Conservation (phyloP, 805 yeast species). For the Cyberlindnera euphorbiae region DNA sequence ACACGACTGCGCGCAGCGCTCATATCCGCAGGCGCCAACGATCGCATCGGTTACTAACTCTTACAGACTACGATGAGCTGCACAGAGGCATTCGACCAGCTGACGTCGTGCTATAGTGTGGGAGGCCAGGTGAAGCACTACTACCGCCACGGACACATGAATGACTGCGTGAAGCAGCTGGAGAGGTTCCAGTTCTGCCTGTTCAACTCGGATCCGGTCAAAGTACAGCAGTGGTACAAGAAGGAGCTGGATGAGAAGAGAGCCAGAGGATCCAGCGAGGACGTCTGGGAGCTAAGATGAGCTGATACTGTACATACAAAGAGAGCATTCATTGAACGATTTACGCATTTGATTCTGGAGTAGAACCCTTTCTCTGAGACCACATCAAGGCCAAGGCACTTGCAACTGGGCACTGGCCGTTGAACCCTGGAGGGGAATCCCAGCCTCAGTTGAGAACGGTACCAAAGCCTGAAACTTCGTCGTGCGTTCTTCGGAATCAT, state of each 20-base stretch:
- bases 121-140: slow-evolving; percentile 87
- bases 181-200: slow-evolving; percentile 80
- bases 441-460: no score
- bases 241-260: slow-evolving; percentile 54
- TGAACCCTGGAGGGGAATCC: no score
- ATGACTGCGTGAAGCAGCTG: slow-evolving; percentile 63
- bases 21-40: no score
- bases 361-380: no score
- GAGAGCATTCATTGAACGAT: not conserved
- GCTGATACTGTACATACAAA: not conserved
- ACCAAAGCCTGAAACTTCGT: no score
- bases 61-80: slow-evolving; percentile 55
- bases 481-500: no score
- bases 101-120: slow-evolving; percentile 78
- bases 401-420: no score
- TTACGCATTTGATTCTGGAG: no score
- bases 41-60: no score
- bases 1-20: no score
- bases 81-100: slow-evolving; percentile 80
- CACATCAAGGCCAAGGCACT: not conserved
- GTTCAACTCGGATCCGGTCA: slow-evolving; percentile 49
- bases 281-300: slow-evolving; percentile 59
- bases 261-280: slow-evolving; percentile 73
- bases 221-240: slow-evolving; percentile 71
- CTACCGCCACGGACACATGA: slow-evolving; percentile 77